Evolutionary conservation across 768 basidiomycete genomes (phyloP), one percentile per base, ranked within the genome.

Genomic region (Russula brevipes): DNA sequence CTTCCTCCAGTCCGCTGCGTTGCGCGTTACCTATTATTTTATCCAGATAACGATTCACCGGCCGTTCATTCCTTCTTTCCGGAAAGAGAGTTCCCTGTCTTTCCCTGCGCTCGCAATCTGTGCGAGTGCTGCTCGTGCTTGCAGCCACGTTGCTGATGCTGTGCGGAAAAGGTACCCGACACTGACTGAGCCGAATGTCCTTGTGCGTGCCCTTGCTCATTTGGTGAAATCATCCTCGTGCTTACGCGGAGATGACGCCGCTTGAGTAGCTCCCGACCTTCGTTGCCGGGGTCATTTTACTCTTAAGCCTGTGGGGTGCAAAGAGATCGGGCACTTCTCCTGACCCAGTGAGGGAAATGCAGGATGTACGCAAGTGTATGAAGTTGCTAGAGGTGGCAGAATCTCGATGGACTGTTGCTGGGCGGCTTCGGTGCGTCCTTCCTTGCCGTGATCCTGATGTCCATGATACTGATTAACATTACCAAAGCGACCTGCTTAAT

Each of bases 271-370:
- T 70, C 47, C 63, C 74, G 19, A 73, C 79, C 0, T 82, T 83
- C 69, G 78, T 78, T 6, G 75, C 82, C 2, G 80, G 78, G 5
- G 77, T 85, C 44, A 77, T 85, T 30, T 73, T 85, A 5, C 72
- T 87, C 45, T 72, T 86, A 41, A 81, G 82, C 44, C 76, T 86
- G 14, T 85, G 79, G 85, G 81, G 76, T 53, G 80, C 76, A 54
- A 80, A 77, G 66, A 76, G 75, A 55, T 74, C 74, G 35, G 77
- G 83, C 7, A 63, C 77, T 17, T 68, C 70, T 5, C 71, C 69
- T 8, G 81, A 84, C 61, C 68, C 79, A 0, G 69, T 71, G 9
- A 74, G 76, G 55, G 81, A 84, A 53, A 77, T 83, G 71, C 72
- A 73, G 19, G 83, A 86, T 64, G 79, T 86, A 24, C 73, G 79